These are phyloP conservation scores for Filobasidium wieringae DNA, from an alignment of 768 basidiomycete genomes.

Conservation along the genomic window DNA sequence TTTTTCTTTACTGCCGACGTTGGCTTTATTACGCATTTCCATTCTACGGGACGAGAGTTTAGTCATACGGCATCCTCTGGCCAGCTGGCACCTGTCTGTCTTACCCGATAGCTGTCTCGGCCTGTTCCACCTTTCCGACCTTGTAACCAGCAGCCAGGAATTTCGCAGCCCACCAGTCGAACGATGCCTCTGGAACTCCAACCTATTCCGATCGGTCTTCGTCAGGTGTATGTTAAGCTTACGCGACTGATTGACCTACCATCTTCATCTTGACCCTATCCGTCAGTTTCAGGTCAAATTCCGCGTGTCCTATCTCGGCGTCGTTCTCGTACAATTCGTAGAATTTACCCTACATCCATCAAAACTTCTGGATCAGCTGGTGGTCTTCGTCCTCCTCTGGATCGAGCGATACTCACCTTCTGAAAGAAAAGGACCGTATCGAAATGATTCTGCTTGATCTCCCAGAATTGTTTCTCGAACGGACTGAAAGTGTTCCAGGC, in stretches of 20 bases:
- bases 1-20: constrained; percentile 39
- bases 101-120: constrained; percentile 81
- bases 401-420: constrained; percentile 43
- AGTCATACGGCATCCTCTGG: neutral
- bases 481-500: constrained; percentile 80
- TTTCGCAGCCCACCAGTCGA: constrained; percentile 54
- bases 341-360: constrained; percentile 45
- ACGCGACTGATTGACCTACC: constrained; percentile 45
- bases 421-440: constrained; percentile 97
- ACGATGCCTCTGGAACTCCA: constrained; percentile 85
- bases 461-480: constrained; percentile 77
- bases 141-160: constrained; percentile 38
- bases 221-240: neutral
- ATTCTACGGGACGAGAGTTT: constrained; percentile 40
- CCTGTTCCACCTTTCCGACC: constrained; percentile 87
- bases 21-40: constrained; percentile 63
- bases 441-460: constrained; percentile 95
- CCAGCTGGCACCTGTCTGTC: constrained; percentile 4
- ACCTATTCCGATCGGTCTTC: constrained; percentile 45
- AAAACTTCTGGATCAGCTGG: neutral
- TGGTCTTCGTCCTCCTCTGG: neutral
- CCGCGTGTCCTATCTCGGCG: constrained; percentile 75
- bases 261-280: constrained; percentile 96
- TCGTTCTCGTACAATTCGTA: constrained; percentile 81
- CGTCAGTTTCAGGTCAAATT: constrained; percentile 77